Evolutionary conservation across 345 rosid species (phyloP).

Genomic region (Hibiscus syriacus): DNA sequence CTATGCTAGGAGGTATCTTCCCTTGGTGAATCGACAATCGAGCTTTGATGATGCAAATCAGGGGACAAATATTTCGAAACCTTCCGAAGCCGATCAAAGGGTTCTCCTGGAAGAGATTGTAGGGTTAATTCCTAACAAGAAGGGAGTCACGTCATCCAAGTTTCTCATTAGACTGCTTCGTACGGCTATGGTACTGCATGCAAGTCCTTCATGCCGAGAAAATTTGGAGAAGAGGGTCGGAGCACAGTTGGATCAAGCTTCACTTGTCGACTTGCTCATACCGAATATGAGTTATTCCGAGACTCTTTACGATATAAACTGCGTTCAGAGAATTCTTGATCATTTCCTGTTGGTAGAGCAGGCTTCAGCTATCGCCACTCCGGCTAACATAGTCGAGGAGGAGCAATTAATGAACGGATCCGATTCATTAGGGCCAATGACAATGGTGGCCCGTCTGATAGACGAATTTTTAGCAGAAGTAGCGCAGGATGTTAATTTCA

Average conservation of each 20-base stretch:
- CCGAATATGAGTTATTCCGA: conserved; percentile 54
- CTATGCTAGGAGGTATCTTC: too few relatives aligned
- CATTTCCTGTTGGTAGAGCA: conserved; percentile 45
- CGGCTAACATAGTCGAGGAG: conserved; percentile 38
- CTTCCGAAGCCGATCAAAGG: too few relatives aligned
- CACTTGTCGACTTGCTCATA: conserved; percentile 55
- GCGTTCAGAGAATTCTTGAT: conserved; percentile 60
- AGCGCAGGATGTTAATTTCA: conserved; percentile 64
- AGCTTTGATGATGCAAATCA: too few relatives aligned
- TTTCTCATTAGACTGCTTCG: too few relatives aligned
- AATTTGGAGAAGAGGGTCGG: conserved; percentile 56
- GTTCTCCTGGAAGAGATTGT: too few relatives aligned
- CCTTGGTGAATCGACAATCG: too few relatives aligned
- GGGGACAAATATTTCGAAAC: too few relatives aligned
- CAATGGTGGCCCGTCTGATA: conserved; percentile 48
- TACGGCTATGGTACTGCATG: conserved; percentile 49
- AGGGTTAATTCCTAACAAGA: too few relatives aligned
- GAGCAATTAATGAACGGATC: conserved; percentile 29
- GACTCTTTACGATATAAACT: conserved; percentile 60
- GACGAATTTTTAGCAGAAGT: conserved; percentile 68
- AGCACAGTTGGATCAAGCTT: conserved; percentile 51
- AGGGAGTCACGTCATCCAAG: too few relatives aligned
- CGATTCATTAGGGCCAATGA: conserved; percentile 35
- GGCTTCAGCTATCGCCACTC: conserved; percentile 28
- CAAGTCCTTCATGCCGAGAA: conserved; percentile 43